Evolutionary conservation across 2,329 filamentous ascomycete species (phyloP).

Genomic region (Ophiobolus disseminans): DNA sequence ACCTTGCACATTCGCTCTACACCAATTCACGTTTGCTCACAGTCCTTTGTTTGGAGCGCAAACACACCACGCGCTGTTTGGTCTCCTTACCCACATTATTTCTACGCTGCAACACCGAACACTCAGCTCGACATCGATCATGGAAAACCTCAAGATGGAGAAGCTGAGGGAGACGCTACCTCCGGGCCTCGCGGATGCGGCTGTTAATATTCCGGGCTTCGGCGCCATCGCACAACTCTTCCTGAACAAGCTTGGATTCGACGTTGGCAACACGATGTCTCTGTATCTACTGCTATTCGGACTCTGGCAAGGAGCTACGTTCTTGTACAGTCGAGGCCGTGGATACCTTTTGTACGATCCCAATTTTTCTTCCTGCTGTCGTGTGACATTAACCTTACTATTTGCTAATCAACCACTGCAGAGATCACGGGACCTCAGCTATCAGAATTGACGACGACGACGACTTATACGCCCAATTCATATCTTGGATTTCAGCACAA

Average conservation of each 20-base stretch:
- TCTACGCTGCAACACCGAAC: too few relatives aligned
- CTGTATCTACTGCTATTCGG: not conserved
- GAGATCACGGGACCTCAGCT: conserved; percentile 49
- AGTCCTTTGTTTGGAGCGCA: too few relatives aligned
- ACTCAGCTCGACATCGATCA: not conserved
- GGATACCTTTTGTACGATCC: not conserved
- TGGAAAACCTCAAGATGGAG: not conserved
- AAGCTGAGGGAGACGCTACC: not conserved
- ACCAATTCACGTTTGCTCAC: too few relatives aligned
- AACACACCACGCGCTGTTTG: too few relatives aligned
- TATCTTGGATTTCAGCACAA: conserved; percentile 54
- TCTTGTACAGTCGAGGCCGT: not conserved
- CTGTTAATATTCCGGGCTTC: not conserved
- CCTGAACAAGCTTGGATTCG: not conserved
- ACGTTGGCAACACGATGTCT: not conserved
- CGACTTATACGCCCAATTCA: conserved; percentile 52
- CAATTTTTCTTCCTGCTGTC: not conserved
- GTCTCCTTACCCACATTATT: too few relatives aligned
- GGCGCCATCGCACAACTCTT: not conserved
- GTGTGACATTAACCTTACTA: not conserved
- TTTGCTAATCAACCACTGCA: conserved; percentile 28
- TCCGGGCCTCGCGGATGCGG: not conserved
- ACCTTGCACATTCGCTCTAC: too few relatives aligned
- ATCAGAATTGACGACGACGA: conserved; percentile 55
- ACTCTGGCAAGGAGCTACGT: not conserved